Conservation (phyloP, 2,329 filamentous ascomycete genomes). For the Talaromyces atroroseus region DNA sequence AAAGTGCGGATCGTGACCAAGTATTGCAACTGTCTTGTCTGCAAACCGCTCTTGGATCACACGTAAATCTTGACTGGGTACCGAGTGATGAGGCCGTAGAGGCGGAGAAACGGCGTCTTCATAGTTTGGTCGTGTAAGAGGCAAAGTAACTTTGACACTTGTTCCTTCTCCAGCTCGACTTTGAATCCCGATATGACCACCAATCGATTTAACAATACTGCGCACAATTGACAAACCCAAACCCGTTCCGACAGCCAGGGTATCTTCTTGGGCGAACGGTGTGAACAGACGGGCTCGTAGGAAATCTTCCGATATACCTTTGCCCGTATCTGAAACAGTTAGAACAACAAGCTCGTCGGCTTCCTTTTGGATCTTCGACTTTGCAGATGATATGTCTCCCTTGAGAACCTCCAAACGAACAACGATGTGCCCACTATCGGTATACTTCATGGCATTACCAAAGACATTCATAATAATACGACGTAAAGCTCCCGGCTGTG, state of each 20-base stretch:
- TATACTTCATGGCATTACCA: slow-evolving; percentile 60
- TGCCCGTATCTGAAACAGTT: slow-evolving; percentile 58
- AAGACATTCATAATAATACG: slow-evolving; percentile 60
- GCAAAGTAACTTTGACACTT: slow-evolving; percentile 47
- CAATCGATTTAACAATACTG: slow-evolving; percentile 54
- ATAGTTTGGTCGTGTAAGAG: slow-evolving; percentile 30
- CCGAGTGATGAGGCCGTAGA: slow-evolving; percentile 19
- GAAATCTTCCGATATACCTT: slow-evolving; percentile 60
- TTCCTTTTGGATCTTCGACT: slow-evolving; percentile 20
- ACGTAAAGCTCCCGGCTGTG: slow-evolving; percentile 50
- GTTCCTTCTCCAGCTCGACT: slow-evolving; percentile 53
- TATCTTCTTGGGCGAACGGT: slow-evolving; percentile 55
- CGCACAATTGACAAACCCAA: slow-evolving; percentile 62
- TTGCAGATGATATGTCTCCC: slow-evolving; percentile 23
- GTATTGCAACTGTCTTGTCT: slow-evolving; percentile 25
- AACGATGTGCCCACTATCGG: slow-evolving; percentile 47
- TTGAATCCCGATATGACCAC: slow-evolving; percentile 54
- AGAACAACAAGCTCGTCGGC: slow-evolving; percentile 33
- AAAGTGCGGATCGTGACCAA: slow-evolving; percentile 22
- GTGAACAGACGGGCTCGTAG: slow-evolving; percentile 56
- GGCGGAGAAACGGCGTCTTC: slow-evolving; percentile 21
- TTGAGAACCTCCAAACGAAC: slow-evolving; percentile 34
- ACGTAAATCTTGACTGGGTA: slow-evolving; percentile 20
- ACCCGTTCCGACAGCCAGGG: slow-evolving; percentile 44
- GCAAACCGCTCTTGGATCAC: slow-evolving; percentile 23